Evolutionary conservation across 2,329 filamentous ascomycete species (phyloP), one percentile per base, ranked within the genome.

Genomic region (Ophiostoma fasciatum): DNA sequence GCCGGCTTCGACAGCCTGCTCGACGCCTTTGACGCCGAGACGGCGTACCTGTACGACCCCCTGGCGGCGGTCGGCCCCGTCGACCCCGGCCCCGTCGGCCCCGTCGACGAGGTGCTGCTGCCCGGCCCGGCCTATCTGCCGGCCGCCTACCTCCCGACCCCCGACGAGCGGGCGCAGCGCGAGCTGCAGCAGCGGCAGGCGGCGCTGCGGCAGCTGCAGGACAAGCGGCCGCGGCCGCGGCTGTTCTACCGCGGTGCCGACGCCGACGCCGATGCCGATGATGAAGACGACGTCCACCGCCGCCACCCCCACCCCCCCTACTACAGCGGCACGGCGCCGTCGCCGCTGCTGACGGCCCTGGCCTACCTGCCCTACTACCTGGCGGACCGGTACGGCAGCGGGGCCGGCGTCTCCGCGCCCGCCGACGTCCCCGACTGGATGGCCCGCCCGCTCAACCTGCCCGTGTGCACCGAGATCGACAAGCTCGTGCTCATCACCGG

Each of bases 301-400:
- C 28, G 30, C 17, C 33, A 35, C n/a, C n/a, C n/a, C n/a, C n/a
- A n/a, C n/a, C n/a, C n/a, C n/a, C n/a, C n/a, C n/a, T n/a, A n/a
- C n/a, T n/a, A n/a, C n/a, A n/a, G 25, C 19, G 33, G 33, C 7
- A 22, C 28, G 17, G 23, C 12, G n/a, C n/a, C 36, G 3, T 38
- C 37, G 6, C 33, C 37, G 2, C 26, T 39, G 11, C 19, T 33
- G 19, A 39, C 36, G 10, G 22, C 23, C 28, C 18, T 38, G 14
- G 21, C 32, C 10, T 38, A 38, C 28, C 27, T 35, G 21, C 36
- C 36, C n/a, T 38, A 38, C 32, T 38, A 38, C 18, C 28, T 38
- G 20, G 31, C 32, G 6, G 20, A 32, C 15, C 33, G 33, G 8
- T 35, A 35, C n/a, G n/a, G n/a, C n/a, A n/a, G n/a, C n/a, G n/a